A percentile compares a stretch with the other conserved stretches of the same genome.
Conservation (phyloP, 371 early-diverging fungal species). For the Actinomortierella ambigua region DNA sequence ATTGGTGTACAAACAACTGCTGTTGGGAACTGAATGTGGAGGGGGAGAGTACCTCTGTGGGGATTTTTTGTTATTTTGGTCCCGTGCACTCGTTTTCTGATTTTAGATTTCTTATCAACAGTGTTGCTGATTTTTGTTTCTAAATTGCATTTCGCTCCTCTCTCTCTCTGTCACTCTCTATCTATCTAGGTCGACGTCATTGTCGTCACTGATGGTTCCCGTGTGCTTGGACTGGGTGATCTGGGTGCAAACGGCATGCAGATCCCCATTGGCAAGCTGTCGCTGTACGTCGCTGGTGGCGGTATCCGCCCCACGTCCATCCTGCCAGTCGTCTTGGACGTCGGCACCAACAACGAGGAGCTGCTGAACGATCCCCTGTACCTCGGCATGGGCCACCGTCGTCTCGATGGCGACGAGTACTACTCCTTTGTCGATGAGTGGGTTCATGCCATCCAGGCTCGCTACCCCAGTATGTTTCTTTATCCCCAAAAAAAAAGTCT, state of each 20-base stretch:
- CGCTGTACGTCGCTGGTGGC: constrained; percentile 63
- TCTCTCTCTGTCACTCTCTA: constrained; percentile 1
- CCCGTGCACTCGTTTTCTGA: no score
- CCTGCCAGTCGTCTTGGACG: constrained; percentile 68
- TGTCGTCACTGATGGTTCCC: constrained; percentile 72
- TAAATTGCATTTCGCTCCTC: background rate
- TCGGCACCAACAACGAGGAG: constrained; percentile 67
- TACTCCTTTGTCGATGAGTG: constrained; percentile 71
- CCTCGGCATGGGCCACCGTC: constrained; percentile 67
- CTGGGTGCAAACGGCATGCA: constrained; percentile 76
- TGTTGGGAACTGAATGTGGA: no score
- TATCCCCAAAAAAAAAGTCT: background rate
- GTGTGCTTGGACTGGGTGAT: constrained; percentile 71
- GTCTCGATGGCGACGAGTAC: constrained; percentile 62
- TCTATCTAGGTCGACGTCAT: constrained; percentile 58
- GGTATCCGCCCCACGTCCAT: constrained; percentile 68
- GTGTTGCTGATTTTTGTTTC: no score
- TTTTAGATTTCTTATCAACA: background rate
- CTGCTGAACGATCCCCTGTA: constrained; percentile 67
- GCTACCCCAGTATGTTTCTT: constrained; percentile 64
- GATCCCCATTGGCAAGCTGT: constrained; percentile 64
- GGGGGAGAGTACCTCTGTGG: no score
- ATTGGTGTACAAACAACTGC: no score
- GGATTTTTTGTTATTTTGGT: no score
- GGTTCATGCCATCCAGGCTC: constrained; percentile 61